Evolutionary conservation across 345 rosid species (phyloP), one percentile per base, ranked within the genome.

Genomic region (Rhodomyrtus tomentosa): DNA sequence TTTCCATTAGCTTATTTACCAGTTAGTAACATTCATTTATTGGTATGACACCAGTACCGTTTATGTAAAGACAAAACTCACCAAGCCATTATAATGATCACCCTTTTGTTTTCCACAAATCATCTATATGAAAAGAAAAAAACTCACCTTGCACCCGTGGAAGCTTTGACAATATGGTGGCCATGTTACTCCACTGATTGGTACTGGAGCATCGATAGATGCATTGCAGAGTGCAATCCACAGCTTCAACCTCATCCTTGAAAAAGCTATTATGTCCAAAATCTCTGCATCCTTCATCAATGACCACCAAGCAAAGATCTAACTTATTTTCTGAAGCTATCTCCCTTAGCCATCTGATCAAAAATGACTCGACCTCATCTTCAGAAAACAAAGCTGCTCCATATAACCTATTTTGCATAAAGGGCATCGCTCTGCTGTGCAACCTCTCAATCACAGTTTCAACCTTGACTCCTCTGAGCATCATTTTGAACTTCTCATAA

Each of bases 331-430:
- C 96, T 51, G 83, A 80, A 85, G 99, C 93, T 81, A 91, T 89
- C 91, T 95, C 99, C 92, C 90, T 95, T 82, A 97, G 91, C 99
- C 99, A 97, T 89, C 91, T 92, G 86, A 93, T 95, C 82, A 97
- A 91, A 90, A 93, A 95, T 53, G 99, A 92, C 76, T 92, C 89
- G 42, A 80, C 92, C 84, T 88, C 86, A 86, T 82, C 87, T 86
- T 55, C 87, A 55, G 89, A 73, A 83, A 81, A 68, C 76, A 16
- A 86, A 82, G 83, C 55, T 55, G 53, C 82, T 80, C 40, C 84
- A 53, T 58, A 59, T 82, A 52, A 89, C 89, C 92, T 90, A 83
- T 86, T 94, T 85, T 79, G 88, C 96, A 95, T 93, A 87, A 93
- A 97, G 20, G 99, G 96, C 92, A 95, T 87, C 81, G 98, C 99